These are phyloP conservation scores for Rhodotorula sp. DNA, from an alignment of 1,284 basidiomycete genomes.

Conservation along the genomic window DNA sequence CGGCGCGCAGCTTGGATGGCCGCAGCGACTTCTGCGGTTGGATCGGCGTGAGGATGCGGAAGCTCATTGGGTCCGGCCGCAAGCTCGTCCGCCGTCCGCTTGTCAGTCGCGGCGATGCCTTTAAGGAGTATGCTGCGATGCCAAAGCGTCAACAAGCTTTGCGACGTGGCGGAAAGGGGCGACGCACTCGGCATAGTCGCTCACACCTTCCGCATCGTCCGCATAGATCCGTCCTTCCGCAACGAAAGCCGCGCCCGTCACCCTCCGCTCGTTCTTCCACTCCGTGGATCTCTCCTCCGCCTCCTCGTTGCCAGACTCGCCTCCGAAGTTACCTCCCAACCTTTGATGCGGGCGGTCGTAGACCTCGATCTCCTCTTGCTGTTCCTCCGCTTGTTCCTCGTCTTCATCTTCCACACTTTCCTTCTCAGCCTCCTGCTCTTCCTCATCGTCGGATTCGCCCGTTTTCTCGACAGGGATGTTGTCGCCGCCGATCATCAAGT, in stretches of 20 bases:
- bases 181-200: constrained; percentile 28
- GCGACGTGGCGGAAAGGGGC: background rate
- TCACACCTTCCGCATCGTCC: constrained; percentile 5
- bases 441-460: background rate
- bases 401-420: background rate
- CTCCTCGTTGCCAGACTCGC: background rate
- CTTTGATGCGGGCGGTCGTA: background rate
- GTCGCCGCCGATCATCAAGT: constrained; percentile 15
- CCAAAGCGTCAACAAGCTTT: background rate
- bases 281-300: too few species aligned
- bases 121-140: background rate
- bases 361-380: too few species aligned
- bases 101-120: background rate
- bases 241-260: constrained; percentile 11
- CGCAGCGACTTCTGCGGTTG: background rate
- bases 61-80: background rate
- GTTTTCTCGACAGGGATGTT: constrained; percentile 12
- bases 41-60: background rate
- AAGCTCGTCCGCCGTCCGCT: background rate
- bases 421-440: background rate
- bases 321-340: background rate
- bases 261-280: constrained; percentile 13
- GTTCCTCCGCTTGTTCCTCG: background rate
- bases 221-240: constrained; percentile 28
- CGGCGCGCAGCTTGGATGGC: background rate